Base-by-base conservation (phyloP, 257 asterid genomes). In the Vinca minor region DNA sequence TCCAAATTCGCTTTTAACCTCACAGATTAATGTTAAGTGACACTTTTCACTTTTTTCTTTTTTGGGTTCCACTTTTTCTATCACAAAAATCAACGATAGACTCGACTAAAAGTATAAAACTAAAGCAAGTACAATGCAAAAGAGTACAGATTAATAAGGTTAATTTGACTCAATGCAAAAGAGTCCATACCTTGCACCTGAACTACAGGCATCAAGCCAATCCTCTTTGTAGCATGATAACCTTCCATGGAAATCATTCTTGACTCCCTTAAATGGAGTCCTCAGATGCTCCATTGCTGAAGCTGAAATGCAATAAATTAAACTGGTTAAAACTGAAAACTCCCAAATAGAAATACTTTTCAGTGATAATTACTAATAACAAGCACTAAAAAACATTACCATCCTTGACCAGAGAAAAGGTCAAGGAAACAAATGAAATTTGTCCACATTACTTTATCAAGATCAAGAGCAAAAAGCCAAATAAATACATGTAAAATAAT, bases 101-200 rank as follows among this genome's bases (percentile, higher is more conserved):
- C n/a, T n/a, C n/a, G n/a, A n/a, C n/a, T n/a, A n/a, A n/a, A n/a
- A n/a, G n/a, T n/a, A n/a, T n/a, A n/a, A n/a, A n/a, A n/a, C n/a
- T n/a, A n/a, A n/a, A n/a, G n/a, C n/a, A n/a, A n/a, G n/a, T n/a
- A n/a, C n/a, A n/a, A n/a, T n/a, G n/a, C n/a, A n/a, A n/a, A n/a
- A n/a, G n/a, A n/a, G n/a, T n/a, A n/a, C n/a, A n/a, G n/a, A n/a
- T n/a, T n/a, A n/a, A n/a, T n/a, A 25, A 31, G 15, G 53, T 29
- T 39, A 17, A 15, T 11, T 14, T 44, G 18, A 52, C 44, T 53
- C 31, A 32, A 36, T 34, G 56, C 15, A 5, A 53, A 14, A 25
- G 48, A n/a, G 64, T 39, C 49, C n/a, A 15, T 59, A 86, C 96
- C 95, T 79, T 28, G 77, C 83, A 11, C 95, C 96, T n/a, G 84